Evolutionary conservation across 331 rosid species (phyloP).

Genomic region (Cucumis variabilis): DNA sequence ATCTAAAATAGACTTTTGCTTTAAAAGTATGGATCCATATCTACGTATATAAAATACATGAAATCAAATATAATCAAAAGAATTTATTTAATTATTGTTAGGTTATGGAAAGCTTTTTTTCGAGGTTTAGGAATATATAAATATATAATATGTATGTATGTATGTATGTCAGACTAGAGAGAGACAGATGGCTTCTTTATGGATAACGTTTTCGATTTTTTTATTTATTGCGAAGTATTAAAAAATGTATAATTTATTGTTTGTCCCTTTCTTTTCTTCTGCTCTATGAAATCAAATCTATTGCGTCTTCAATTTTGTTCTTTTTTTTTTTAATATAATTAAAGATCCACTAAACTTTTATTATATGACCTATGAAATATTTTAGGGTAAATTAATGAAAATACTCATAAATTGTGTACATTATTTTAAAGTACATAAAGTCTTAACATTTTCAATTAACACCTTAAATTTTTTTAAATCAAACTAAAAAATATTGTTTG

Average conservation of each 20-base stretch:
- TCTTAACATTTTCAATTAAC: no score
- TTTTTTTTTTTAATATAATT: no score
- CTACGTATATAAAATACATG: not conserved
- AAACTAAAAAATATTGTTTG: no score
- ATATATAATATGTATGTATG: not conserved
- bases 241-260: not conserved
- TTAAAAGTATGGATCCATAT: no score
- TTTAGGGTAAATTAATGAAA: no score
- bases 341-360: no score
- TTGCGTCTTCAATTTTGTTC: not conserved
- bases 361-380: no score
- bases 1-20: not conserved
- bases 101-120: not conserved
- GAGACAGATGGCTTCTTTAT: not conserved
- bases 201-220: not conserved
- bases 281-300: not conserved
- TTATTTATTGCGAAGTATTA: conserved; percentile 7
- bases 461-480: no score
- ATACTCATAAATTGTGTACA: no score
- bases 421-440: no score
- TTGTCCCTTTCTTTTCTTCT: not conserved
- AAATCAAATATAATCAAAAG: no score
- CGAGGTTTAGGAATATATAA: not conserved
- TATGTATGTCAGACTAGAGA: not conserved
- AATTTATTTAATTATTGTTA: not conserved